Base-by-base conservation (phyloP, 169 alveolate species). In the Plasmodium ovale region DNA sequence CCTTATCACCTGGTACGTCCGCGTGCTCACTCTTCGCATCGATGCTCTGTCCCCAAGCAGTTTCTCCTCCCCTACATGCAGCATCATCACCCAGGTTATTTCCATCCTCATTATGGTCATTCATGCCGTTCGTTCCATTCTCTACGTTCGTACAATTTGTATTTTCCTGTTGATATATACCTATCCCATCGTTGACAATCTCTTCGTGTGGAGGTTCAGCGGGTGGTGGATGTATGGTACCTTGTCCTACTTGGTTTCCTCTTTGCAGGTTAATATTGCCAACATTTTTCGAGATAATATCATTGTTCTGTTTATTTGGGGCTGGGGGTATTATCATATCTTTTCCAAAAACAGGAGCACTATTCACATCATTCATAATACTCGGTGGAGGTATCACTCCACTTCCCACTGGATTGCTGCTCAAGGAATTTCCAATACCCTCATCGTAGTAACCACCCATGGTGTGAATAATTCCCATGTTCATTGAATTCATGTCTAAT, bases 201-300 rank as follows among this genome's bases (percentile, higher is more conserved):
- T 37, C 68, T n/a, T 25, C 27, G 27, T 62, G 27, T 3, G 67
- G 9, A 12, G 58, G 2, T 14, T 21, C 23, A 16, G 39, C 3
- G 21, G 12, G 7, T 4, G 42, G 14, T 0, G 25, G 7, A n/a
- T 23, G n/a, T n/a, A n/a, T 33, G 6, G 12, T 21, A 71, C 14
- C 31, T 4, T n/a, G 0, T 33, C 58, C 58, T 44, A 51, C 0
- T 9, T 25, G 60, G 21, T 27, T 7, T 33, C 25, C 68, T 27
- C 87, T 53, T 49, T 35, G 53, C 12, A 71, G n/a, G n/a, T n/a
- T 71, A 33, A 35, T 72, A 44, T 39, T 56, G 9, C 69, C 47
- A 9, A 31, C 72, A n/a, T 44, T 56, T 44, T 72, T 72, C 25
- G 87, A 33, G 37, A 56, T 49, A 25, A 16, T 19, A 25, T 44